phyloP scores from a whole-genome alignment of 1,284 basidiomycete species.

The Blastosporella zonata region DNA sequence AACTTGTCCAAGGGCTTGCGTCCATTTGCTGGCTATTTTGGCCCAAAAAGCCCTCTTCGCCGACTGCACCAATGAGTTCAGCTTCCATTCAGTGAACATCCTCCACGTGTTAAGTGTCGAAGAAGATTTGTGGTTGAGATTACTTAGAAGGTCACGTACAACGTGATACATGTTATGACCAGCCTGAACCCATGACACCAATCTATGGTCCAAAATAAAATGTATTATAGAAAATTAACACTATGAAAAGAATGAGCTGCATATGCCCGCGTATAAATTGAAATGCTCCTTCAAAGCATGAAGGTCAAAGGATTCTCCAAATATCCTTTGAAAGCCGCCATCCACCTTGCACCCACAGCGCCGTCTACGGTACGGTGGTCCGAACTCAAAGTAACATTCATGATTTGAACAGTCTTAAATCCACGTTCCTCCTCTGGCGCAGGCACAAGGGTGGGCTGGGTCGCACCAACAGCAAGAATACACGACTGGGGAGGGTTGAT shows the following conservation, averaged over 20 bases:
- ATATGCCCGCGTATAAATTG: slow-evolving; percentile 1
- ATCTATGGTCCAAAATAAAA: not conserved
- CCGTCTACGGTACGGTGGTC: slow-evolving; percentile 97
- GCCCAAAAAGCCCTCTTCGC: slow-evolving; percentile 33
- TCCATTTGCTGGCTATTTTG: slow-evolving; percentile 33
- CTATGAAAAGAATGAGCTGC: slow-evolving; percentile 11
- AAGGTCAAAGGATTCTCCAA: slow-evolving; percentile 95
- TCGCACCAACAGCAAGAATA: slow-evolving; percentile 93
- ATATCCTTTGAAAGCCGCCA: slow-evolving; percentile 95
- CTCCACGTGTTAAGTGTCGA: not conserved
- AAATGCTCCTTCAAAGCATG: slow-evolving; percentile 64
- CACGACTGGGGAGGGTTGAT: slow-evolving; percentile 99
- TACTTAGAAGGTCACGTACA: no score
- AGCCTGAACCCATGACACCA: not conserved
- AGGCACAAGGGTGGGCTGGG: slow-evolving; percentile 84
- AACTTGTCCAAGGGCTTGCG: slow-evolving; percentile 30
- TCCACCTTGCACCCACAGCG: slow-evolving; percentile 86
- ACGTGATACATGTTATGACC: no score
- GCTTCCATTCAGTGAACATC: slow-evolving; percentile 3
- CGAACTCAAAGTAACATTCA: slow-evolving; percentile 95
- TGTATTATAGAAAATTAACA: slow-evolving; percentile 15
- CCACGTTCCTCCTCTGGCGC: slow-evolving; percentile 89
- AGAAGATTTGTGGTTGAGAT: not conserved
- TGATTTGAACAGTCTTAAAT: slow-evolving; percentile 88
- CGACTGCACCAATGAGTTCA: not conserved